Conservation (phyloP, 495 filamentous ascomycete genomes). For the Barbatosphaeria neglecta region DNA sequence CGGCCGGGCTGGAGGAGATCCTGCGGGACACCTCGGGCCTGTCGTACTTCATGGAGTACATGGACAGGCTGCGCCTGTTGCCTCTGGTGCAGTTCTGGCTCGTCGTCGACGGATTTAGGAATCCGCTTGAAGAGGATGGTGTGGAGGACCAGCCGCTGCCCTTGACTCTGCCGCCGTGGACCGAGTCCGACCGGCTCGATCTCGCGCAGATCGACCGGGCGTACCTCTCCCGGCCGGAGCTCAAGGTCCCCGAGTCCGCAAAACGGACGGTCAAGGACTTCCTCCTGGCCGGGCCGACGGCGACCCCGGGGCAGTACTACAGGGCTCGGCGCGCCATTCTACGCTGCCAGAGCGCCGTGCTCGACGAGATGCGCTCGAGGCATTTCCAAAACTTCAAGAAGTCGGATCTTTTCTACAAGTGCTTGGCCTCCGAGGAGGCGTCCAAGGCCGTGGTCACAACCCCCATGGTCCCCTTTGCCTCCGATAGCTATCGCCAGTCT, state of each 20-base stretch:
- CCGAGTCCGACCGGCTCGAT: conserved; percentile 72
- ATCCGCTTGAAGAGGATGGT: conserved; percentile 81
- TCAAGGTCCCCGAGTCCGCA: conserved; percentile 61
- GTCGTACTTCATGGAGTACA: conserved; percentile 99
- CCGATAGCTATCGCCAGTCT: neutral
- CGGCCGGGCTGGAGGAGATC: conserved; percentile 65
- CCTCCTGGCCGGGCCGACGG: conserved; percentile 60
- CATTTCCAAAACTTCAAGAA: conserved; percentile 80
- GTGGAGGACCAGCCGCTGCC: conserved; percentile 54
- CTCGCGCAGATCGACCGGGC: conserved; percentile 81
- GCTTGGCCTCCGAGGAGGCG: conserved; percentile 76
- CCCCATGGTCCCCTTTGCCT: conserved; percentile 11
- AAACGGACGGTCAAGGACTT: conserved; percentile 63
- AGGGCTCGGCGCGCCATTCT: conserved; percentile 73
- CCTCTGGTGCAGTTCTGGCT: conserved; percentile 95
- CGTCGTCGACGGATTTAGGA: conserved; percentile 93
- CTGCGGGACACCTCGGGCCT: conserved; percentile 79
- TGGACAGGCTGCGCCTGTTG: conserved; percentile 86
- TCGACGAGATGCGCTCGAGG: conserved; percentile 68
- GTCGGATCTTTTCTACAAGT: conserved; percentile 92
- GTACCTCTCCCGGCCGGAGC: conserved; percentile 71
- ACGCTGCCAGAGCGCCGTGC: conserved; percentile 65
- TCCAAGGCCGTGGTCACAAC: conserved; percentile 28
- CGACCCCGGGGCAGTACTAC: conserved; percentile 70
- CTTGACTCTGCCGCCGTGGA: conserved; percentile 58